Evolutionary conservation across 202 grass and related monocot species (phyloP), one percentile per base, ranked within the genome.

Genomic region (Sporobolus alterniflorus): DNA sequence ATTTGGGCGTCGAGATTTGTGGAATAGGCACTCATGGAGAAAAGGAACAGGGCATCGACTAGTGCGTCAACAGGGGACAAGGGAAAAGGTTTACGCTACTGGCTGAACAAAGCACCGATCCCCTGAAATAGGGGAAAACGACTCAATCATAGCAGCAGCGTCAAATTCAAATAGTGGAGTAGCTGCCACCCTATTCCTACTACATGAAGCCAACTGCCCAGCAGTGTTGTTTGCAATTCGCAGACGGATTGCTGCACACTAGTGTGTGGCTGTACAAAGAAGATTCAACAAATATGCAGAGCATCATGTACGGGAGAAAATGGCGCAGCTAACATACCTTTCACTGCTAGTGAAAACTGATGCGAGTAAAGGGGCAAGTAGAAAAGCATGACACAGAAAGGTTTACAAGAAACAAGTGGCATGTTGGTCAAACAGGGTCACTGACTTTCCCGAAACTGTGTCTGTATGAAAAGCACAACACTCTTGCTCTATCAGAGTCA

Each of bases 351-450:
- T 67, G 67, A 78, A 83, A 83, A 73, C 55, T 10, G 39, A 67
- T 49, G 67, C 74, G 69, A n/a, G 29, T 18, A 67, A 66, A 42
- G 24, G 20, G 18, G 18, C 61, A 74, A 44, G 62, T 29, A 51
- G 15, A 89, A n/a, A 76, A 24, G 76, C 78, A 82, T 51, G 79
- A 83, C 52, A 71, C 43, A 44, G 72, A 77, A 70, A 77, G 85
- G 63, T 49, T 31, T 75, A 51, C 71, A 40, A 62, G 10, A 31
- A 30, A 49, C 12, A 13, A 29, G 59, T 21, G 50, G 30, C 64
- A 66, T 46, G 33, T 66, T 44, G 55, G 39, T 25, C 60, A 68
- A 64, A 3, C 10, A 78, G 47, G 8, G 69, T 28, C 22, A 59
- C 30, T 57, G 36, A 46, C 15, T 30, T 40, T 48, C 41, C 50